Conservation (phyloP, 1,284 basidiomycete species). For the Sutorius eximius region DNA sequence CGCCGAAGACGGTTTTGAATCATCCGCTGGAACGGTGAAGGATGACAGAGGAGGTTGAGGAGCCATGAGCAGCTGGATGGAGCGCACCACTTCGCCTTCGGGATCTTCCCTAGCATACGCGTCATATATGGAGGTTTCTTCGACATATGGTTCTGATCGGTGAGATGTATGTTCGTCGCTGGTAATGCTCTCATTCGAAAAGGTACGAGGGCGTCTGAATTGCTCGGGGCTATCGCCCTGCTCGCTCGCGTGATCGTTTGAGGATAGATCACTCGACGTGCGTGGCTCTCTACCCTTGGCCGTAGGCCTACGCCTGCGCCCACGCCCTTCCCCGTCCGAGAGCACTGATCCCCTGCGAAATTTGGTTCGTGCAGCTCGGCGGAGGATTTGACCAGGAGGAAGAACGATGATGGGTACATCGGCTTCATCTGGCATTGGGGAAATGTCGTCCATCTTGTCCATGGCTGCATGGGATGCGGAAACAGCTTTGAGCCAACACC, state of each 20-base stretch:
- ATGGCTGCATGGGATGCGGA: slow-evolving; percentile 45
- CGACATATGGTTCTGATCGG: slow-evolving; percentile 71
- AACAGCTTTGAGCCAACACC: slow-evolving; percentile 20
- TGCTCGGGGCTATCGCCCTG: slow-evolving; percentile 51
- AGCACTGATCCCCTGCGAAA: slow-evolving; percentile 85
- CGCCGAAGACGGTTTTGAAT: slow-evolving; percentile 35
- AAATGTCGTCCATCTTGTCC: slow-evolving; percentile 64
- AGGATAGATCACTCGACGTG: slow-evolving; percentile 63
- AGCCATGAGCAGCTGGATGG: slow-evolving; percentile 27
- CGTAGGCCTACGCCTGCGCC: slow-evolving; percentile 43
- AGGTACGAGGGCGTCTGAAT: slow-evolving; percentile 40
- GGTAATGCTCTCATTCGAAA: slow-evolving; percentile 47
- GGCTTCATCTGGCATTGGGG: slow-evolving; percentile 71
- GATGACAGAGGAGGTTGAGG: slow-evolving; percentile 31
- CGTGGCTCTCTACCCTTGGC: slow-evolving; percentile 40
- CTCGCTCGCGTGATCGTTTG: slow-evolving; percentile 59
- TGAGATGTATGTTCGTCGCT: slow-evolving; percentile 27
- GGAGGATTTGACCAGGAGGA: slow-evolving; percentile 85
- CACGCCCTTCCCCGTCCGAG: slow-evolving; percentile 72
- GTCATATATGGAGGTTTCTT: slow-evolving; percentile 80
- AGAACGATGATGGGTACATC: slow-evolving; percentile 90
- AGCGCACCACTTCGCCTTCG: slow-evolving; percentile 47
- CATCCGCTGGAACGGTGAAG: slow-evolving; percentile 29
- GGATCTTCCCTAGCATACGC: slow-evolving; percentile 66
- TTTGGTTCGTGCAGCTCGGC: slow-evolving; percentile 90